Percentiles rank a stretch among this genome's conserved stretches.
phyloP scores from a whole-genome alignment of 352 stramenopile species.

The Pythium aristosporum region DNA sequence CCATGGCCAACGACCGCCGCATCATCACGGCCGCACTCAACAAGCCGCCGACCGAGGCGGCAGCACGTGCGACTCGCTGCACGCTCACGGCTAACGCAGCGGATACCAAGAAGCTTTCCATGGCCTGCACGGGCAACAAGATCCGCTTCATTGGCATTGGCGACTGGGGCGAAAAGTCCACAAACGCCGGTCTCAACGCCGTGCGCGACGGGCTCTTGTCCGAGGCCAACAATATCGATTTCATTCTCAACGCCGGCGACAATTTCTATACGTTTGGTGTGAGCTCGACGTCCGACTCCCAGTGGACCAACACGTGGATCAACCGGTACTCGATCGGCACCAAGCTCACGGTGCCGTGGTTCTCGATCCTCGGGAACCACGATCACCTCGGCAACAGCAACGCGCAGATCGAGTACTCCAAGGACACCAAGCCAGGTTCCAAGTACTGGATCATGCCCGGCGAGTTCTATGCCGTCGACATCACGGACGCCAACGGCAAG shows the following conservation, averaged over 20 bases:
- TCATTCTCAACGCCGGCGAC: conserved; percentile 29
- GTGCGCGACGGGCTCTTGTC: conserved; percentile 24
- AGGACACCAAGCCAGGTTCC: conserved; percentile 21
- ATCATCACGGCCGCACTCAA: conserved; percentile 20
- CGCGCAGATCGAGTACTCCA: conserved; percentile 29
- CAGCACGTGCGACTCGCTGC: conserved; percentile 24
- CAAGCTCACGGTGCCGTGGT: conserved; percentile 28
- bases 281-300: conserved; percentile 17
- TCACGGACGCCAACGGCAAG: conserved; percentile 22
- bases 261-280: conserved; percentile 31
- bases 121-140: conserved; percentile 24
- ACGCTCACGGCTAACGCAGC: conserved; percentile 25
- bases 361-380: conserved; percentile 31
- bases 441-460: conserved; percentile 33
- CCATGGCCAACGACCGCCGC: conserved; percentile 23
- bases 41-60: conserved; percentile 3
- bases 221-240: conserved; percentile 24
- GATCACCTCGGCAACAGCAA: conserved; percentile 29
- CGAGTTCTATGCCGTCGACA: conserved; percentile 26
- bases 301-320: conserved; percentile 28
- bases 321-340: conserved; percentile 24
- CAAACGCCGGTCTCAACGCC: conserved; percentile 16
- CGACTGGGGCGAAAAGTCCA: conserved; percentile 27
- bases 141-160: conserved; percentile 29
- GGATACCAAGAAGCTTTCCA: conserved; percentile 26